phyloP scores from a whole-genome alignment of 192 early-diverging fungal genomes.

The Anaeromyces robustus region DNA sequence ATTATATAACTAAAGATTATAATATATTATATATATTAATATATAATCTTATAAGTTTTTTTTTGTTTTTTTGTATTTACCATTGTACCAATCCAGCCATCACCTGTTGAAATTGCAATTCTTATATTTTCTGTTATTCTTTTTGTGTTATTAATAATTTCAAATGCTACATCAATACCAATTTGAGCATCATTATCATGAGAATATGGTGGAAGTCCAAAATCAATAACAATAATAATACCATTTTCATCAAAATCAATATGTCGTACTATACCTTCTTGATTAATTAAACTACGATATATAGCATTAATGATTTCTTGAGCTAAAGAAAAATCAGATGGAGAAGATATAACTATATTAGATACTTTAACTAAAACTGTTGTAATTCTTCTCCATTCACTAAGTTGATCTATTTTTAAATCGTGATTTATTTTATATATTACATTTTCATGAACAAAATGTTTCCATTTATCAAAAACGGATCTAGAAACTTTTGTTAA shows the following conservation, averaged over 20 bases:
- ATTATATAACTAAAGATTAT: too few species aligned
- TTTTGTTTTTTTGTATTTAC: not conserved
- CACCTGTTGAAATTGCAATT: not conserved
- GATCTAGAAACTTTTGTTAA: not conserved
- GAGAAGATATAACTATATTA: not conserved
- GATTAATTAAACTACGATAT: not conserved
- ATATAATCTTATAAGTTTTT: too few species aligned
- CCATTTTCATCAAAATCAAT: not conserved
- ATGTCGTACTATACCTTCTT: not conserved
- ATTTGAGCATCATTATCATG: not conserved
- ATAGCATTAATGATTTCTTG: not conserved
- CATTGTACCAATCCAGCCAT: not conserved
- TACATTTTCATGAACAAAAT: not conserved
- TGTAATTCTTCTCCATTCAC: not conserved
- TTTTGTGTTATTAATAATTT: not conserved
- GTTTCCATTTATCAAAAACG: not conserved
- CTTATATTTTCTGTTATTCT: not conserved
- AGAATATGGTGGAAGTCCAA: not conserved
- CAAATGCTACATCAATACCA: not conserved
- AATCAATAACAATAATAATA: not conserved
- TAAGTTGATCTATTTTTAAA: not conserved
- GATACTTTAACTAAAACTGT: not conserved
- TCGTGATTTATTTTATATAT: not conserved
- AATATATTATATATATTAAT: too few species aligned
- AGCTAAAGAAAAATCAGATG: not conserved